A percentile compares a stretch with the other conserved stretches of the same genome.
phyloP scores from a whole-genome alignment of 805 yeast genomes.

The Barnettozyma wickerhamii region DNA sequence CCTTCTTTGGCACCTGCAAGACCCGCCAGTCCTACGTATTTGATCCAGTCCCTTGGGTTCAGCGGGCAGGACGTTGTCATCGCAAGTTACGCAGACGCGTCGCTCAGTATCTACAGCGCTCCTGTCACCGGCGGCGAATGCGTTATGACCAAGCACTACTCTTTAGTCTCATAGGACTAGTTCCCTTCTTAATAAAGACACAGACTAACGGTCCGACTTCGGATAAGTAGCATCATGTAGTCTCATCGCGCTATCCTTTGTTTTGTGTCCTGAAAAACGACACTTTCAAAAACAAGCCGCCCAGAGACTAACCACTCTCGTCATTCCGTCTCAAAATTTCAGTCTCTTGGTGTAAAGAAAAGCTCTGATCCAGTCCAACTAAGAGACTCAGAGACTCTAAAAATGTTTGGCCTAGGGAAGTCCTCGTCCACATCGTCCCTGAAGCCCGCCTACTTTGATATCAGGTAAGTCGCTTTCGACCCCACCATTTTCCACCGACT shows the following conservation, averaged over 20 bases:
- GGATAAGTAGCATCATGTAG: too few species aligned
- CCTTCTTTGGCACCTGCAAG: neutral
- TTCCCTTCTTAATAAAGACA: too few species aligned
- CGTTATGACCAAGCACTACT: conserved; percentile 49
- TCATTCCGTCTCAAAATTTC: too few species aligned
- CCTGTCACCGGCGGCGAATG: conserved; percentile 68
- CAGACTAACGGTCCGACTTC: too few species aligned
- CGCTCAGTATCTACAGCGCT: conserved; percentile 48
- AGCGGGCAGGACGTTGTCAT: conserved; percentile 18
- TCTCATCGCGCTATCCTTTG: too few species aligned
- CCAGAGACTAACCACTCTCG: too few species aligned
- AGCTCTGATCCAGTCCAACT: too few species aligned
- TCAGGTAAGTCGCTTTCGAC: conserved; percentile 18
- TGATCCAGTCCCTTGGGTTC: conserved; percentile 14
- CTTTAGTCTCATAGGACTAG: conserved; percentile 17
- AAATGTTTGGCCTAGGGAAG: conserved; percentile 25
- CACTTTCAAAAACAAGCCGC: too few species aligned
- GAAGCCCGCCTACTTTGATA: conserved; percentile 28
- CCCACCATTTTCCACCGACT: too few species aligned
- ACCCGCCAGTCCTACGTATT: neutral
- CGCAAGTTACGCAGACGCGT: conserved; percentile 37
- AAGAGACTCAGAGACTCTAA: too few species aligned
- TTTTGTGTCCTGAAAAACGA: too few species aligned
- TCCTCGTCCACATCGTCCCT: conserved; percentile 12
- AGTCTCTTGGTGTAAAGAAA: too few species aligned